Conservation (phyloP, 2,329 filamentous ascomycete species). For the Alternaria incomplexa region DNA sequence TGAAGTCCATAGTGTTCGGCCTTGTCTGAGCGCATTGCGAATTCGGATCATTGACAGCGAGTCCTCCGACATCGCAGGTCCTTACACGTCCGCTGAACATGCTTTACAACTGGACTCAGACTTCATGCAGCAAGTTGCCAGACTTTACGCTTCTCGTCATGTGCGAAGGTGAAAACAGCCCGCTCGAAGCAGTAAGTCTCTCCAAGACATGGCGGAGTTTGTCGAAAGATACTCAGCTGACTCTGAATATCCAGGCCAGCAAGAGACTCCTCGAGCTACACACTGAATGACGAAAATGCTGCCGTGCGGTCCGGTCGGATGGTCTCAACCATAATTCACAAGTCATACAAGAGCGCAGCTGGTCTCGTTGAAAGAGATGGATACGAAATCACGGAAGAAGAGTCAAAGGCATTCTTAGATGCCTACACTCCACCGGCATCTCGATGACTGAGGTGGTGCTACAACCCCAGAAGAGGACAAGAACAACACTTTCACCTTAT, state of each 20-base stretch:
- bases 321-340: constrained; percentile 30
- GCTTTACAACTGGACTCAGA: constrained; percentile 25
- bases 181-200: constrained; percentile 35
- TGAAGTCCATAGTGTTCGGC: constrained; percentile 18
- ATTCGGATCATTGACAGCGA: constrained; percentile 2
- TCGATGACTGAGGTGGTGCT: neutral
- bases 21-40: neutral
- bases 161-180: constrained; percentile 37
- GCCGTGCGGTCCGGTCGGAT: constrained; percentile 33
- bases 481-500: neutral
- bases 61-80: neutral
- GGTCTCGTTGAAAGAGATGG: constrained; percentile 22
- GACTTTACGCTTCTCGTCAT: constrained; percentile 35
- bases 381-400: constrained; percentile 24
- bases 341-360: constrained; percentile 11
- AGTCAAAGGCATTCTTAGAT: neutral
- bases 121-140: neutral
- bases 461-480: neutral
- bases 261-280: constrained; percentile 37
- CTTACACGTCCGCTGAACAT: constrained; percentile 25
- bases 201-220: neutral
- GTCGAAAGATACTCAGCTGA: neutral
- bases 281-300: constrained; percentile 31
- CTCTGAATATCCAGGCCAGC: constrained; percentile 25
- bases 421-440: neutral